Conservation (phyloP, 139 green algal species). For the Pseudopediastrum boryanum region DNA sequence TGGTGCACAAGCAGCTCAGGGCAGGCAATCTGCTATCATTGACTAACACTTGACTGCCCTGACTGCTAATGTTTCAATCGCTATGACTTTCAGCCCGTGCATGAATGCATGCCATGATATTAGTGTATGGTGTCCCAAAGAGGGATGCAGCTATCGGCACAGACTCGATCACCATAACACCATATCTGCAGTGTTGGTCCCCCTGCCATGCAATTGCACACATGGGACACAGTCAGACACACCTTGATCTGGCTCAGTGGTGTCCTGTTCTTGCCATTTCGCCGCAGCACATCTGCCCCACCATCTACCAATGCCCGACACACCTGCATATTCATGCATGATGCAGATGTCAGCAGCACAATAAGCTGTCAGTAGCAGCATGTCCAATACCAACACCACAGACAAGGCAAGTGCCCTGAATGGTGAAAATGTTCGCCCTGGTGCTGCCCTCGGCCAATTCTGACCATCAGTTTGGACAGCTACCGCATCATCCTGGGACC, state of each 20-base stretch:
- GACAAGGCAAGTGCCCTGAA: not conserved
- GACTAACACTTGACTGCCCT: not conserved
- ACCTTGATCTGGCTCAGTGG: constrained; percentile 49
- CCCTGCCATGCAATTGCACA: not conserved
- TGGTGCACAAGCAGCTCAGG: too few relatives aligned
- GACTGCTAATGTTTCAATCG: not conserved
- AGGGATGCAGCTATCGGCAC: too few relatives aligned
- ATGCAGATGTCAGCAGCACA: not conserved
- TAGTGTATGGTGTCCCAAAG: not conserved
- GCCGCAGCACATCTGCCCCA: constrained; percentile 54
- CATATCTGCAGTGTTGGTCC: not conserved
- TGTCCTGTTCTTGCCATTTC: constrained; percentile 72
- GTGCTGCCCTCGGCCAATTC: not conserved
- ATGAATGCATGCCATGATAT: not conserved
- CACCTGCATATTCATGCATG: constrained; percentile 22
- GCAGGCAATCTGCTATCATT: not conserved
- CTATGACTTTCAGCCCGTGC: not conserved
- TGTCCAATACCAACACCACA: not conserved
- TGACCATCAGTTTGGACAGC: not conserved
- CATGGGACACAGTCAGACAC: not conserved
- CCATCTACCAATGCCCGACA: constrained; percentile 55
- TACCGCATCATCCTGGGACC: not conserved
- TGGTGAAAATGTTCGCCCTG: not conserved
- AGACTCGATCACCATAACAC: not conserved
- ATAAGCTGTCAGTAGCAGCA: not conserved